Evolutionary conservation across 768 basidiomycete genomes (phyloP).

Genomic region (Pleurotus tuoliensis): DNA sequence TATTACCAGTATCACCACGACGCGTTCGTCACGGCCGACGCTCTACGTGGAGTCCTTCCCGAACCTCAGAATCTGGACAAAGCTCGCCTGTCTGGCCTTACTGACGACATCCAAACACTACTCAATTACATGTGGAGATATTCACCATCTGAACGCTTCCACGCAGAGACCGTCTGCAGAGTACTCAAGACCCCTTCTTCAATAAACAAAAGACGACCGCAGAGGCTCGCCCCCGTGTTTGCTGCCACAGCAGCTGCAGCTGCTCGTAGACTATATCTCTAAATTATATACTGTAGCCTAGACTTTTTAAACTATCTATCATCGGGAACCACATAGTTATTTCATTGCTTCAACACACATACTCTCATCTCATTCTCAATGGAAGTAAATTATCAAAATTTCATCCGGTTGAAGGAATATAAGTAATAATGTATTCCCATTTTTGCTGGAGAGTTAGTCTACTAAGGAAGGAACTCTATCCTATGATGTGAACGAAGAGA

Average conservation of each 20-base stretch:
- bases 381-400: not conserved
- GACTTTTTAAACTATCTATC: too few relatives aligned
- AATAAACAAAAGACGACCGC: constrained; percentile 3
- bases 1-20: constrained; percentile 5
- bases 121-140: constrained; percentile 2
- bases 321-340: too few relatives aligned
- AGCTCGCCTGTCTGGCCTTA: not conserved
- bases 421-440: constrained; percentile 4
- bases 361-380: too few relatives aligned
- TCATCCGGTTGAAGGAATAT: not conserved
- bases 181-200: constrained; percentile 1
- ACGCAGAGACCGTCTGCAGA: not conserved
- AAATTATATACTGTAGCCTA: not conserved
- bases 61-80: constrained; percentile 1
- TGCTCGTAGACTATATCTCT: not conserved
- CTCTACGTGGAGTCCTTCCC: constrained; percentile 3
- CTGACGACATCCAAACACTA: not conserved
- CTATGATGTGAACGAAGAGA: constrained; percentile 72
- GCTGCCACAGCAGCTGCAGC: constrained; percentile 1
- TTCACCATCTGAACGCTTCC: not conserved
- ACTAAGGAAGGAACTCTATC: not conserved
- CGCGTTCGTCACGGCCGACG: constrained; percentile 5
- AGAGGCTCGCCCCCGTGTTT: constrained; percentile 3
- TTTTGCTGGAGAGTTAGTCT: not conserved
- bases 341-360: too few relatives aligned